These are phyloP conservation scores for Chlamydomonas reinhardtii DNA, from an alignment of 163 green algal genomes.

Conservation along the genomic window DNA sequence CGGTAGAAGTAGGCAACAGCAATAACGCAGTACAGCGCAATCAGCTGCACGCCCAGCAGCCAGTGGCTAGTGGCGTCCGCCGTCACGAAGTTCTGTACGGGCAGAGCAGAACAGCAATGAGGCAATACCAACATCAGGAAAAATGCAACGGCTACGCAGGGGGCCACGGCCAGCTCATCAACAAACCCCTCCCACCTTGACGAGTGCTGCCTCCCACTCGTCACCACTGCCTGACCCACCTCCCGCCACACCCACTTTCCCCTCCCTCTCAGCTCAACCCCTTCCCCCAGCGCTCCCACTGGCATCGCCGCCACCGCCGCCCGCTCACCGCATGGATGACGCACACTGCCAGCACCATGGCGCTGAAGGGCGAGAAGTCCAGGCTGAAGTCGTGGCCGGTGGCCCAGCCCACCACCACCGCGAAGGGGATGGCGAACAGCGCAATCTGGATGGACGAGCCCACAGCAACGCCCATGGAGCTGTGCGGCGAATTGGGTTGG, in stretches of 20 bases:
- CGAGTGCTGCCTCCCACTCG: no score
- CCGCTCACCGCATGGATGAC: conserved; percentile 71
- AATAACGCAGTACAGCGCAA: conserved; percentile 80
- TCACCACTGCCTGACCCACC: no score
- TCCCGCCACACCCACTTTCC: no score
- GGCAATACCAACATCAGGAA: no score
- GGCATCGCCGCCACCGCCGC: neutral
- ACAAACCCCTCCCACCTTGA: no score
- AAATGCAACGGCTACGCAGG: no score
- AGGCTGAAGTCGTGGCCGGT: conserved; percentile 82
- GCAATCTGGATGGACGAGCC: conserved; percentile 89
- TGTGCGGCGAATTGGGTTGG: neutral
- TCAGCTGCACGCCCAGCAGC: conserved; percentile 72
- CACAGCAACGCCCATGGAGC: conserved; percentile 58
- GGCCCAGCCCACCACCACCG: conserved; percentile 83
- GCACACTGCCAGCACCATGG: conserved; percentile 63
- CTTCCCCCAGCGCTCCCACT: neutral
- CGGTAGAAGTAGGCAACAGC: conserved; percentile 64
- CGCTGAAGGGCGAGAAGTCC: conserved; percentile 79
- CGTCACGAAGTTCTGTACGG: conserved; percentile 68
- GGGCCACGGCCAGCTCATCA: no score
- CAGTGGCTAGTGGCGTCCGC: conserved; percentile 69
- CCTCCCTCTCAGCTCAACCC: neutral
- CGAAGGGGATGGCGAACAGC: conserved; percentile 88
- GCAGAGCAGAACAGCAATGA: no score